Percentiles rank a stretch among this genome's conserved stretches.
Conservation (phyloP, 1,139 yeast species). For the Saccharomyces hybrid region DNA sequence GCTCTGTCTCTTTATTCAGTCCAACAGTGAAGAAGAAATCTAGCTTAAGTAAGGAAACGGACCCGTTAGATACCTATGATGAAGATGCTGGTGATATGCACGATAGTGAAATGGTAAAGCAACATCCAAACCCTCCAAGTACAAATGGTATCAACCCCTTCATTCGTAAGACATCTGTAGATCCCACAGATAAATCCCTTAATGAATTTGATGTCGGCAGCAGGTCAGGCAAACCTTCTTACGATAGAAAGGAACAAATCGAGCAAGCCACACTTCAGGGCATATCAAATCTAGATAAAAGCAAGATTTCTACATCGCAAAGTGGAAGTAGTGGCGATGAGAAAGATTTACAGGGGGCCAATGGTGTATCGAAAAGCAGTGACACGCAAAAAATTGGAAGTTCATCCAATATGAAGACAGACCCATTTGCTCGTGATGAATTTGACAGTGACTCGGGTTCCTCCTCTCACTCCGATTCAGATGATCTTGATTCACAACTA, state of each 20-base stretch:
- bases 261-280: constrained; percentile 2
- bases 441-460: background rate
- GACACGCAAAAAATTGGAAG: background rate
- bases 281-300: constrained; percentile 1
- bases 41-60: constrained; percentile 22
- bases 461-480: constrained; percentile 3
- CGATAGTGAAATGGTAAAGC: background rate
- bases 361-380: background rate
- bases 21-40: constrained; percentile 17
- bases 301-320: background rate
- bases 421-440: background rate
- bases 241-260: constrained; percentile 1
- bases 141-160: background rate
- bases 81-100: background rate
- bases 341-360: background rate
- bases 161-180: too few species aligned
- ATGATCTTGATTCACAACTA: constrained; percentile 2
- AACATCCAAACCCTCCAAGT: background rate
- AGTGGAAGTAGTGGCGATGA: background rate
- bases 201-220: too few species aligned
- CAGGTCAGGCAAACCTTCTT: background rate
- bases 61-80: constrained; percentile 1
- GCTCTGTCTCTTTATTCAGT: constrained; percentile 4
- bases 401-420: background rate
- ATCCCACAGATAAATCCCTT: background rate